A percentile compares a stretch with the other conserved stretches of the same genome.
Evolutionary conservation across 345 rosid species (phyloP).

Genomic region (Populus davidiana): DNA sequence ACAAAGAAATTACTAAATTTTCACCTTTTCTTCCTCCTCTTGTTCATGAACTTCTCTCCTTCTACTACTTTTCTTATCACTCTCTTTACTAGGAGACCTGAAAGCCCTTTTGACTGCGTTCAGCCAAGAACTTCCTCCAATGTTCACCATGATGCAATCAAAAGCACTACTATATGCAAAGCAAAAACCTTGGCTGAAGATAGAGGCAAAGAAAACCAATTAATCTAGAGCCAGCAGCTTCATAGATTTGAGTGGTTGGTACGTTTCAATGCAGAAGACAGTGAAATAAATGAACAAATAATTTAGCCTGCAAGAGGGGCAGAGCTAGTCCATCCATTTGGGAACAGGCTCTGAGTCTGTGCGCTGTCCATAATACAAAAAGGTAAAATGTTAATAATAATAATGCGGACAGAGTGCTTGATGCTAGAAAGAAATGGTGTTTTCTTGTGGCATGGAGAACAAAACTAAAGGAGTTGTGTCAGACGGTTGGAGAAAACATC

Average conservation of each 20-base stretch:
- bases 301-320: slow-evolving; percentile 9
- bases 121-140: slow-evolving; percentile 25
- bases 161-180: not conserved
- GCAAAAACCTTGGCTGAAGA: not conserved
- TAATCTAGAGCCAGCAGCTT: not conserved
- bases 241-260: slow-evolving; percentile 26
- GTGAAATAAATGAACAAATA: slow-evolving; percentile 24
- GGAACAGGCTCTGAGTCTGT: slow-evolving; percentile 9
- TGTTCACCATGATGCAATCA: slow-evolving; percentile 19
- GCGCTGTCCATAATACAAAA: not conserved
- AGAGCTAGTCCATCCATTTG: slow-evolving; percentile 26
- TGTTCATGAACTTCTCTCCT: slow-evolving; percentile 45
- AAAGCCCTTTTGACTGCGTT: slow-evolving; percentile 27
- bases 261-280: slow-evolving; percentile 26
- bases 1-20: not conserved
- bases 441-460: slow-evolving; percentile 29
- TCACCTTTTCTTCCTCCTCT: slow-evolving; percentile 56
- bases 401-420: not conserved
- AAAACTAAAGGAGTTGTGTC: slow-evolving; percentile 12
- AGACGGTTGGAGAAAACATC: slow-evolving; percentile 26
- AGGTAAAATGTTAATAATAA: not conserved
- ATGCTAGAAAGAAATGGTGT: slow-evolving; percentile 24
- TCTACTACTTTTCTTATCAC: slow-evolving; percentile 9
- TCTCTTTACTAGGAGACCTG: slow-evolving; percentile 17
- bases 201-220: not conserved